These are phyloP conservation scores for Ophiosphaerella herpotricha DNA, from an alignment of 2,329 filamentous ascomycete genomes.

Conservation along the genomic window DNA sequence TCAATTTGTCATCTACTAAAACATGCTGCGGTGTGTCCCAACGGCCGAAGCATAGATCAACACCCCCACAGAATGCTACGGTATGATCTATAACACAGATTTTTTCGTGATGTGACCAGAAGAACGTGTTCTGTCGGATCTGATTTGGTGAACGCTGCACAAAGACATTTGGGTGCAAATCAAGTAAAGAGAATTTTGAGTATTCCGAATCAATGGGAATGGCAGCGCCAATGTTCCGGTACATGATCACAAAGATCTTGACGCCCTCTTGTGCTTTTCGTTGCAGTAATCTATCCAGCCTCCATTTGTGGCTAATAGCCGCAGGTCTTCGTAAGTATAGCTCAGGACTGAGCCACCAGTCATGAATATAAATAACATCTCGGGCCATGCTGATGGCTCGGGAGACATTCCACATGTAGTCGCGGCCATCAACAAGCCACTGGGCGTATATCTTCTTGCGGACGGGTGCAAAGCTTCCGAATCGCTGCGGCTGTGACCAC, in stretches of 20 bases:
- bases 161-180: slow-evolving; percentile 94
- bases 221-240: slow-evolving; percentile 95
- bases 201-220: slow-evolving; percentile 98
- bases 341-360: slow-evolving; percentile 98
- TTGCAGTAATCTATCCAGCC: slow-evolving; percentile 89
- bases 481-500: slow-evolving; percentile 84
- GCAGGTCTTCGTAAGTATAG: slow-evolving; percentile 92
- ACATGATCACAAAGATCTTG: slow-evolving; percentile 97
- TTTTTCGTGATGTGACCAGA: slow-evolving; percentile 99
- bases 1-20: slow-evolving; percentile 89
- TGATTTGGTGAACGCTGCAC: slow-evolving; percentile 96
- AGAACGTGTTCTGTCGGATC: slow-evolving; percentile 98
- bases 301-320: slow-evolving; percentile 97
- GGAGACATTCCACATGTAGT: slow-evolving; percentile 99
- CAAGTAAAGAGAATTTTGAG: slow-evolving; percentile 93
- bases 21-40: slow-evolving; percentile 97
- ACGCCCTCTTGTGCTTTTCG: slow-evolving; percentile 93
- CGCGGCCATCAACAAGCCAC: slow-evolving; percentile 94
- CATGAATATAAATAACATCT: slow-evolving; percentile 98
- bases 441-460: slow-evolving; percentile 86
- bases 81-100: slow-evolving; percentile 96
- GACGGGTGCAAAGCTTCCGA: slow-evolving; percentile 91
- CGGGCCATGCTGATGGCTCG: slow-evolving; percentile 95
- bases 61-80: slow-evolving; percentile 91
- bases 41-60: slow-evolving; percentile 94